Evolutionary conservation across 148 eudicot species (phyloP).

Genomic region (Cornus suecica): DNA sequence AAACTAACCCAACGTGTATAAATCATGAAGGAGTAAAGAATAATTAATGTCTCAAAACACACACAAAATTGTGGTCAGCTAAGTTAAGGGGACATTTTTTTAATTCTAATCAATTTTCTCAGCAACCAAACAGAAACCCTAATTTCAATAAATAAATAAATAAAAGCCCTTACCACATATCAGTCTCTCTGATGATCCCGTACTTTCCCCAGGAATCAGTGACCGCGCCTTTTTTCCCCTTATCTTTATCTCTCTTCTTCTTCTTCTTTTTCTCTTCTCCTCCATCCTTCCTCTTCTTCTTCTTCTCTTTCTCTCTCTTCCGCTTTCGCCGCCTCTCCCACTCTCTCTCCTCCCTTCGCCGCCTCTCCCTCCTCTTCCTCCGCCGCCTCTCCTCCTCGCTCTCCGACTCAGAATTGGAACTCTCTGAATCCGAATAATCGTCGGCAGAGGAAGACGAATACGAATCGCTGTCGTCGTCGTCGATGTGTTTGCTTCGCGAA

Average conservation of each 20-base stretch:
- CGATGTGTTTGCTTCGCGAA: conserved; percentile 35
- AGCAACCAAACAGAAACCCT: conserved; percentile 16
- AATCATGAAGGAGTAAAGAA: background rate
- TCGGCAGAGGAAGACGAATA: conserved; percentile 31
- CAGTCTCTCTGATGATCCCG: conserved; percentile 77
- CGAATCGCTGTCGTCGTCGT: conserved; percentile 25
- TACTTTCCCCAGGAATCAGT: conserved; percentile 90
- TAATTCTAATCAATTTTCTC: background rate
- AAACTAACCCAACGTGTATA: background rate
- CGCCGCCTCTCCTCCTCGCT: conserved; percentile 30
- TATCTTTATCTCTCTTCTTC: conserved; percentile 45
- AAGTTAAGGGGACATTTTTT: no score
- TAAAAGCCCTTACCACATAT: conserved; percentile 72
- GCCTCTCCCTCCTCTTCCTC: conserved; percentile 42
- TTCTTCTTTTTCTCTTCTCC: conserved; percentile 26
- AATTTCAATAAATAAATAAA: conserved; percentile 9
- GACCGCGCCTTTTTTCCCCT: conserved; percentile 67
- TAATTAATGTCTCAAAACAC: background rate
- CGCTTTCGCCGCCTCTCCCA: background rate
- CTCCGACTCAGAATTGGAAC: no score
- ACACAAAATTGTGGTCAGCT: no score
- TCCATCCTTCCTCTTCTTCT: conserved; percentile 17
- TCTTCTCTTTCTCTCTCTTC: conserved; percentile 13
- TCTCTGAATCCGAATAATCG: conserved; percentile 30
- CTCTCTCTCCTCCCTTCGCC: conserved; percentile 18